Conservation (phyloP, 129 eudicot genomes). For the Gnaphalium uliginosum region DNA sequence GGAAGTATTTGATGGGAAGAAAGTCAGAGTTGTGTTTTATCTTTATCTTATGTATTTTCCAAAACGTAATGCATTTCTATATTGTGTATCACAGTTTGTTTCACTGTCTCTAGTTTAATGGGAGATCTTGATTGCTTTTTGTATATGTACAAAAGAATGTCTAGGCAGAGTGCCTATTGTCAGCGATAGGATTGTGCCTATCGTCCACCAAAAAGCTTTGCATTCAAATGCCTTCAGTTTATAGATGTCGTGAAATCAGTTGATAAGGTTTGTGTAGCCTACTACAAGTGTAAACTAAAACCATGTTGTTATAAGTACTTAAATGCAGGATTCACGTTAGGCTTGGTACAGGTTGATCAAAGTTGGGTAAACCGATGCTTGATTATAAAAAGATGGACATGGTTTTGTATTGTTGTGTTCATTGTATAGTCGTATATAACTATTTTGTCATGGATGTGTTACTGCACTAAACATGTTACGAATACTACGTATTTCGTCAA, state of each 20-base stretch:
- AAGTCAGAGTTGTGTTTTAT: slow-evolving; percentile 23
- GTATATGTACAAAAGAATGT: background rate
- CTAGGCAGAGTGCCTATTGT: too few relatives aligned
- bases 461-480: background rate
- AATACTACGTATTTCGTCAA: background rate
- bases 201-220: too few relatives aligned
- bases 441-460: background rate
- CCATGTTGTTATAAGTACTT: background rate
- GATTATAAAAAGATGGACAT: background rate
- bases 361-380: background rate
- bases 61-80: slow-evolving; percentile 13
- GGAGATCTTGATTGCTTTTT: background rate
- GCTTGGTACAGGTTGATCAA: background rate
- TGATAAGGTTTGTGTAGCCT: too few relatives aligned
- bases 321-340: background rate
- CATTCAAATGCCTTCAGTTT: background rate
- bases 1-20: slow-evolving; percentile 22
- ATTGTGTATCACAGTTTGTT: background rate
- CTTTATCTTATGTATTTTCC: background rate
- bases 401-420: background rate
- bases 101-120: background rate
- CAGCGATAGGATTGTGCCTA: too few relatives aligned
- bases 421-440: too few relatives aligned
- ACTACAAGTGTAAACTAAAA: too few relatives aligned
- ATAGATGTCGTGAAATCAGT: background rate